Percentiles rank a stretch among this genome's conserved stretches.
Evolutionary conservation across 371 early-diverging fungal genomes (phyloP).

Genomic region (Mycotypha africana): DNA sequence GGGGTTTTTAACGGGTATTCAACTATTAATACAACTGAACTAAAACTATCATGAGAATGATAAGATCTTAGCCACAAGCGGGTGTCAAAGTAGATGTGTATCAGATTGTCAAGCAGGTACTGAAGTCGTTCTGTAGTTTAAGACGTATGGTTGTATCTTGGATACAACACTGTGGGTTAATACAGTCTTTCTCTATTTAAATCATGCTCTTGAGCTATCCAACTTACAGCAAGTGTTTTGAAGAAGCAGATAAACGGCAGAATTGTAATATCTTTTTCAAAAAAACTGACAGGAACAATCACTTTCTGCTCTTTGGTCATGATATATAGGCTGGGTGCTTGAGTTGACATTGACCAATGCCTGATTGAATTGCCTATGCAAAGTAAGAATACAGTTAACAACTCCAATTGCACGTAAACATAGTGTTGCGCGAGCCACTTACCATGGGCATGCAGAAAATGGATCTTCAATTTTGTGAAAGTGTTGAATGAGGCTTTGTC

Average conservation of each 20-base stretch:
- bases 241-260: slow-evolving; percentile 23
- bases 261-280: slow-evolving; percentile 18
- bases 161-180: no score
- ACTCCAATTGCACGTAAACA: slow-evolving; percentile 11
- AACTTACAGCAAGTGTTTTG: slow-evolving; percentile 28
- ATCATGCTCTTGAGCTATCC: slow-evolving; percentile 18
- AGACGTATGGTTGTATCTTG: no score
- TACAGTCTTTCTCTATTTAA: slow-evolving; percentile 15
- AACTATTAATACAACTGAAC: no score
- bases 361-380: slow-evolving; percentile 19
- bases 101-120: no score
- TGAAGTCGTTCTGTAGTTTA: no score
- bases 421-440: slow-evolving; percentile 16
- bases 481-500: slow-evolving; percentile 21
- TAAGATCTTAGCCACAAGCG: no score
- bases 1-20: no score
- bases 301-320: slow-evolving; percentile 28
- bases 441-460: slow-evolving; percentile 25
- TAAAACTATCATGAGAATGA: no score
- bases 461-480: slow-evolving; percentile 17
- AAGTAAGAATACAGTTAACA: slow-evolving; percentile 14
- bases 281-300: slow-evolving; percentile 17
- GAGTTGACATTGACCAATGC: slow-evolving; percentile 27
- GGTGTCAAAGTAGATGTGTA: no score
- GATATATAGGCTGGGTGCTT: slow-evolving; percentile 19